These are phyloP conservation scores for Microbotryomycetes sp. DNA, from an alignment of 1,284 basidiomycete genomes.

Conservation along the genomic window DNA sequence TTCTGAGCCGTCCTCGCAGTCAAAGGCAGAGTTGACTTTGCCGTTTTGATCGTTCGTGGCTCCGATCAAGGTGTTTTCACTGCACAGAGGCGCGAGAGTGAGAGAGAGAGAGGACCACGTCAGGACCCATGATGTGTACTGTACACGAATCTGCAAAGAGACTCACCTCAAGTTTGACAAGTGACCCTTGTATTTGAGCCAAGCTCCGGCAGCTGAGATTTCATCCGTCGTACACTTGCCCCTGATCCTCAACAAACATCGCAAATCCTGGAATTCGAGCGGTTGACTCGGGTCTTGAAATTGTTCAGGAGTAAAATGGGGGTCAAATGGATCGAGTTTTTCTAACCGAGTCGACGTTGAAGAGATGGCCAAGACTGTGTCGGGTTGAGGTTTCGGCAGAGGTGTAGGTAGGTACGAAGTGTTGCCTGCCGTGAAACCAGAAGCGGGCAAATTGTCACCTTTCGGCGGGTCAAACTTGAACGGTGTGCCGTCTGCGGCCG, in stretches of 20 bases:
- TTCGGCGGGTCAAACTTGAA: slow-evolving; percentile 83
- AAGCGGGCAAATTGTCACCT: slow-evolving; percentile 73
- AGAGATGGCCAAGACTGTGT: slow-evolving; percentile 70
- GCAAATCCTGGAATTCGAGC: slow-evolving; percentile 62
- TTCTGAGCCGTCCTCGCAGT: slow-evolving; percentile 49
- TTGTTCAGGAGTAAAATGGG: slow-evolving; percentile 56
- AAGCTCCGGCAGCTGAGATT: slow-evolving; percentile 90
- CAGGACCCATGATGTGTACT: too few relatives aligned
- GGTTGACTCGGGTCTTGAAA: slow-evolving; percentile 49
- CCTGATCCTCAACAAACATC: slow-evolving; percentile 77
- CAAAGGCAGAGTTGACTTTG: slow-evolving; percentile 73
- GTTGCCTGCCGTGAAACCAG: slow-evolving; percentile 71
- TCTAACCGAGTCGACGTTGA: slow-evolving; percentile 80
- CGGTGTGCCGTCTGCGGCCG: slow-evolving; percentile 45
- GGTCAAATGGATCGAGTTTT: slow-evolving; percentile 74
- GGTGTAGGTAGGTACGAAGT: slow-evolving; percentile 70
- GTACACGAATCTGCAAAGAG: too few relatives aligned
- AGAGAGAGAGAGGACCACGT: background rate
- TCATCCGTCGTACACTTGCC: slow-evolving; percentile 99
- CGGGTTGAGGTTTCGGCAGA: slow-evolving; percentile 56
- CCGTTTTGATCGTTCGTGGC: slow-evolving; percentile 89
- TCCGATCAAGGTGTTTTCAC: slow-evolving; percentile 48
- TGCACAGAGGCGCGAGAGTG: slow-evolving; percentile 1
- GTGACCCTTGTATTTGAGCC: slow-evolving; percentile 88
- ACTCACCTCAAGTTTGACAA: slow-evolving; percentile 34